Conservation (phyloP, 768 basidiomycete genomes). For the Phlegmacium glaucopus region DNA sequence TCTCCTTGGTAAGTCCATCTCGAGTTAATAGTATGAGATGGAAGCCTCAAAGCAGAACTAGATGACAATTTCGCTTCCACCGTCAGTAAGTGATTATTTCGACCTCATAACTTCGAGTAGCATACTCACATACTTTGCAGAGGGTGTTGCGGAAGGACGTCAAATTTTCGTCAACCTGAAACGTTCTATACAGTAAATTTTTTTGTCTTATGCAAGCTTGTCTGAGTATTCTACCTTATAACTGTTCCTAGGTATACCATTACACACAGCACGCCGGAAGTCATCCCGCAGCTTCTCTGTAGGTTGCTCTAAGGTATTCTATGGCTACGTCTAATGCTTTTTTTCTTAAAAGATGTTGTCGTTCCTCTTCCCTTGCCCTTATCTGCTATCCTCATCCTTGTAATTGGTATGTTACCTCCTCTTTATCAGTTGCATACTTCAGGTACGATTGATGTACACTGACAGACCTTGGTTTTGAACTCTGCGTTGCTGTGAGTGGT, state of each 20-base stretch:
- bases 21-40: too few relatives aligned
- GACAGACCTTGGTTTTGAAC: conserved; percentile 68
- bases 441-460: neutral
- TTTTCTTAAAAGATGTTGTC: conserved; percentile 54
- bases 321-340: neutral
- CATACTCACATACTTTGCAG: conserved; percentile 22
- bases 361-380: conserved; percentile 64
- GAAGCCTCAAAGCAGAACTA: conserved; percentile 11
- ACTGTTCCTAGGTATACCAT: conserved; percentile 48
- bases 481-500: conserved; percentile 55
- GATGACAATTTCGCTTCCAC: conserved; percentile 75
- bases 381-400: conserved; percentile 66
- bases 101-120: neutral
- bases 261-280: conserved; percentile 65
- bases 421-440: neutral
- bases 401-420: conserved; percentile 48
- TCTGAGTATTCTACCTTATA: neutral
- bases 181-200: conserved; percentile 59
- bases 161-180: conserved; percentile 71
- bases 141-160: conserved; percentile 67
- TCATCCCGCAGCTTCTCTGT: conserved; percentile 69
- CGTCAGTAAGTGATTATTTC: conserved; percentile 47
- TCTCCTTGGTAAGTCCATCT: conserved; percentile 42
- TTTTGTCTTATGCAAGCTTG: neutral
- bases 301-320: conserved; percentile 15